Evolutionary conservation across 208 protist genomes (phyloP).

Genomic region (Porcisia hertigi): DNA sequence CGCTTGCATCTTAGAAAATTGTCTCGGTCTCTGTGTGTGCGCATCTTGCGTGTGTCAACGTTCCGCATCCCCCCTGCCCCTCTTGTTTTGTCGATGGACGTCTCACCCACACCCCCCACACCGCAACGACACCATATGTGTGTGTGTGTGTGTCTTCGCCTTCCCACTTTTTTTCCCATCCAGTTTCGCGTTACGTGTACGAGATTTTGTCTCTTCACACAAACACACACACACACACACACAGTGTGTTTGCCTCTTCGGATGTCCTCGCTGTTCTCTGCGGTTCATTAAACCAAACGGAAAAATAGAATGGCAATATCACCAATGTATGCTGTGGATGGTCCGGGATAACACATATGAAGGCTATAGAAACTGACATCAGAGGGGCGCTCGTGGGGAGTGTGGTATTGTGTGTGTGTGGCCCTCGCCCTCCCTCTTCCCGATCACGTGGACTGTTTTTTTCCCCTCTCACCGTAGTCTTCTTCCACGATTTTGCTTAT

Average conservation of each 20-base stretch:
- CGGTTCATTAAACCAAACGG: background rate
- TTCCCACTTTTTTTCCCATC: background rate
- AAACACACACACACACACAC: no score
- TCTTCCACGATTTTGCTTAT: background rate
- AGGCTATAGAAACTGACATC: background rate
- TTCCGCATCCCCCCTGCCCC: background rate
- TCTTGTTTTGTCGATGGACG: background rate
- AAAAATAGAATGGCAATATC: no score
- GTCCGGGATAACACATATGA: background rate
- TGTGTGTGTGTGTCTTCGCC: conserved; percentile 2
- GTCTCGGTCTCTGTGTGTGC: background rate
- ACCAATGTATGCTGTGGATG: background rate
- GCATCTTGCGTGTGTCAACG: background rate
- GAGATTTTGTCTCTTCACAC: background rate
- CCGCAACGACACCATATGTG: background rate
- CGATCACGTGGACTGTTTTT: background rate
- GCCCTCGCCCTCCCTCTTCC: background rate
- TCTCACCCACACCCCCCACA: background rate
- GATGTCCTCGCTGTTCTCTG: background rate
- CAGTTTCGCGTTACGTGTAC: background rate
- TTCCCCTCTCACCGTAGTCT: background rate
- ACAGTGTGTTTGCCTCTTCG: background rate
- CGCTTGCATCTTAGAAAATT: conserved; percentile 3
- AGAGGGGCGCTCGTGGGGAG: background rate
- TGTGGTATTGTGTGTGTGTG: no score